Evolutionary conservation across 441 rosid genomes (phyloP).

Genomic region (Populus hybrid): DNA sequence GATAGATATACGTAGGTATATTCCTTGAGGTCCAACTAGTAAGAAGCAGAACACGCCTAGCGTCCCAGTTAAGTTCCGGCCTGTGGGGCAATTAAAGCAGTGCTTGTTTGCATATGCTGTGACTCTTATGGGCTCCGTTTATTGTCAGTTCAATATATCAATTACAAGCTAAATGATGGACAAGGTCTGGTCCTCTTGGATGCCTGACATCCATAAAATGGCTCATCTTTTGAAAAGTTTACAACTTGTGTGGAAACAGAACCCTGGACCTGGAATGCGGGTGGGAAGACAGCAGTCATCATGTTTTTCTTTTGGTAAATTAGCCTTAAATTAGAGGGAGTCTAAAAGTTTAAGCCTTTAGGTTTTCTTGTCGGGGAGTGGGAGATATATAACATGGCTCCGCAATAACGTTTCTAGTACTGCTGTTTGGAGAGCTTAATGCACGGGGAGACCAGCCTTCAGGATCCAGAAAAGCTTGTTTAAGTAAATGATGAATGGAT

Average conservation of each 20-base stretch:
- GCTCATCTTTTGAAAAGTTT: background rate
- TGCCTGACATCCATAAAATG: conserved; percentile 1
- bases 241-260: background rate
- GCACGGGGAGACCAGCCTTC: background rate
- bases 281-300: background rate
- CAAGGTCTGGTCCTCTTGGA: background rate
- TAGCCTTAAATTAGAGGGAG: background rate
- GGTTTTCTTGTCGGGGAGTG: background rate
- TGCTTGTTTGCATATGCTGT: conserved; percentile 27
- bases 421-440: background rate
- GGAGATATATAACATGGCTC: background rate
- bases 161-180: background rate
- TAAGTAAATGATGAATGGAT: background rate
- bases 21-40: conserved; percentile 8
- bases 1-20: conserved; percentile 8
- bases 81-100: conserved; percentile 12
- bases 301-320: background rate
- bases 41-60: conserved; percentile 11
- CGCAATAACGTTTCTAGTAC: background rate
- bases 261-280: background rate
- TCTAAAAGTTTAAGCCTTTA: background rate
- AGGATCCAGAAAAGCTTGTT: background rate
- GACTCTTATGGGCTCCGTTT: conserved; percentile 15
- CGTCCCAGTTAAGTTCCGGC: background rate
- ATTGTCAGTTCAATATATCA: background rate